Base-by-base conservation (phyloP, 305 asterid genomes). In the Caryopteris hybrid region DNA sequence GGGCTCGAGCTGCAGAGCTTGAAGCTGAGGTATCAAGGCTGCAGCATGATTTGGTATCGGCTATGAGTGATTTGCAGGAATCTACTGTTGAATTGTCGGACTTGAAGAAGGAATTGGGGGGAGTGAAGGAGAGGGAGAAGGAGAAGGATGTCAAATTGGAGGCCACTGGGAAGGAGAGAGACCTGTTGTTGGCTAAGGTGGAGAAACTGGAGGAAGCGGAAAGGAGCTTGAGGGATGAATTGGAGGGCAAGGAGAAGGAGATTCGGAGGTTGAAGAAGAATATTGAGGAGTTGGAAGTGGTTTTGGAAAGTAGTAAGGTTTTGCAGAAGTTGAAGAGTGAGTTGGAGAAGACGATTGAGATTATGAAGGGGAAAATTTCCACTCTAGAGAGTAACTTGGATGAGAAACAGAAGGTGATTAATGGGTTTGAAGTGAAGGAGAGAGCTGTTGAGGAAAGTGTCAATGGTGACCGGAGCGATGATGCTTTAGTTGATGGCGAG, bases 1-100 rank as follows among this genome's bases (percentile, higher is more conserved):
- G 83, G 31, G 84, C 85, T 34, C 75, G 90, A 70, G 91, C 95
- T 11, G 76, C 90, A 14, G 91, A 80, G 74, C 84, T 90, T 25
- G 95, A 91, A 70, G 73, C 75, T 5, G 89, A 86, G 58, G 86
- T 84, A 46, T 78, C 88, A 5, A 81, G 85, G 68, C 81, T 86
- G 70, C 92, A 88, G 54, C 94, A 84, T 34, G 97, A 86, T 69
- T 68, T 90, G 81, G 80, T 76, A 2, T 73, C 87, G 1, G 69
- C 85, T 1, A 55, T 53, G 82, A 76, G 78, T 52, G 87, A 77
- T 43, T 64, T 80, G 61, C 80, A 83, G 74, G 96, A 86, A 11
- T 65, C 87, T 0, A 83, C 69, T 56, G 65, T 34, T 7, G 92
- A 86, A 57, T 53, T 75, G 17, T 64, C 74, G 5, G 73, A 45